Evolutionary conservation across 1,284 basidiomycete species (phyloP).

Genomic region (Heterobasidion parviporum): DNA sequence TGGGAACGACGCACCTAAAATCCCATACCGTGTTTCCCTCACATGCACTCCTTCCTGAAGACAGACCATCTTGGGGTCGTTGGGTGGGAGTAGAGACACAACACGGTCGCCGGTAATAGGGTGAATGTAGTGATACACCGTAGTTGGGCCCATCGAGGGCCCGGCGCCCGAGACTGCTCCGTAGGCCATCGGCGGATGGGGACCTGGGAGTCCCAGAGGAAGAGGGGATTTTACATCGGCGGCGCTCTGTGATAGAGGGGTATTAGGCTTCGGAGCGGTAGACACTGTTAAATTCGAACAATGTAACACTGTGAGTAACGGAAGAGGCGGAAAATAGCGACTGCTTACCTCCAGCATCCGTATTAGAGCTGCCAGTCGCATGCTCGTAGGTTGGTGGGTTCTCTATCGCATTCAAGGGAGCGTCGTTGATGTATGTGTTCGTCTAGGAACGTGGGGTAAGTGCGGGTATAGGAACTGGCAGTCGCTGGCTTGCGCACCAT

Average conservation of each 20-base stretch:
- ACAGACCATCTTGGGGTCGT: conserved; percentile 75
- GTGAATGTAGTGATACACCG: conserved; percentile 36
- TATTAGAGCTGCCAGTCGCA: background rate
- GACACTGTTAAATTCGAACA: background rate
- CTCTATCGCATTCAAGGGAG: background rate
- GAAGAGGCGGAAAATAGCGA: background rate
- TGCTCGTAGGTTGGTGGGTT: conserved; percentile 11
- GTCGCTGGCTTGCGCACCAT: background rate
- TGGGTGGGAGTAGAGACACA: conserved; percentile 52
- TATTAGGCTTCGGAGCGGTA: conserved; percentile 1
- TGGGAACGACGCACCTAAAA: conserved; percentile 46
- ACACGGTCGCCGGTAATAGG: conserved; percentile 38
- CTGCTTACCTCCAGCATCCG: background rate
- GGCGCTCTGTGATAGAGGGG: background rate
- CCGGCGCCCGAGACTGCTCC: conserved; percentile 9
- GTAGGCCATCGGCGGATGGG: background rate
- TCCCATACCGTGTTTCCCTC: conserved; percentile 50
- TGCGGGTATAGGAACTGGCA: background rate
- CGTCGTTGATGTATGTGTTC: too few species aligned
- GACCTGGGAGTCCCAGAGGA: background rate
- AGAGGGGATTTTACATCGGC: background rate
- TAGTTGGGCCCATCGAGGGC: background rate
- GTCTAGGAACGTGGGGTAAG: too few species aligned
- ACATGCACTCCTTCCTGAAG: conserved; percentile 64
- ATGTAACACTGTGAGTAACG: background rate